phyloP scores from a whole-genome alignment of 2,329 filamentous ascomycete genomes.

The Lecanosticta acicola region DNA sequence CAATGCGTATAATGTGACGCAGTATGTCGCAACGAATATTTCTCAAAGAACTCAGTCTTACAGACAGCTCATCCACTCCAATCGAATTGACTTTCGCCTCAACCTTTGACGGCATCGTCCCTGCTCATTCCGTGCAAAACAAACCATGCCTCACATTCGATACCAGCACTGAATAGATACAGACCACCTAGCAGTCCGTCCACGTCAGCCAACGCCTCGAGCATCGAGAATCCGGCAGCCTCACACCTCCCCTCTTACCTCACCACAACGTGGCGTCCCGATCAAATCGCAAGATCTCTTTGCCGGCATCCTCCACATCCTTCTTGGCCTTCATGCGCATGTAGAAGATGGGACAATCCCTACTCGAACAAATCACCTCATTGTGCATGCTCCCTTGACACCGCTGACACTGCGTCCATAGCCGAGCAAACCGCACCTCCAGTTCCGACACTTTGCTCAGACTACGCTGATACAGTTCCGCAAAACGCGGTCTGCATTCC shows the following conservation, averaged over 20 bases:
- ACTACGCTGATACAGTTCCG: conserved; percentile 90
- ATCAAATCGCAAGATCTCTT: conserved; percentile 86
- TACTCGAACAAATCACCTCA: conserved; percentile 93
- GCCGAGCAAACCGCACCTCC: conserved; percentile 81
- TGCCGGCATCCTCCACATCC: conserved; percentile 90
- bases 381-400: conserved; percentile 98
- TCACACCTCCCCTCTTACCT: too few relatives aligned
- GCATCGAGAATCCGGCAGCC: too few relatives aligned
- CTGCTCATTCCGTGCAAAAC: conserved; percentile 2
- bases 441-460: conserved; percentile 83
- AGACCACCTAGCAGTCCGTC: background rate
- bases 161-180: too few relatives aligned
- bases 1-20: background rate
- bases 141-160: conserved; percentile 4
- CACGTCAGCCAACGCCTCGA: background rate
- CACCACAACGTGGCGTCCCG: conserved; percentile 69
- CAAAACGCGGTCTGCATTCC: conserved; percentile 76
- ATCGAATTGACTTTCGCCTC: background rate
- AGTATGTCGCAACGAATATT: background rate
- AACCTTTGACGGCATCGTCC: background rate
- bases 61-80: background rate
- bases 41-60: background rate
- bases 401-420: conserved; percentile 97
- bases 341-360: conserved; percentile 98
- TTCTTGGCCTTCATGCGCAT: conserved; percentile 99